phyloP scores from a whole-genome alignment of 805 yeast species.

The Metschnikowia sp. region DNA sequence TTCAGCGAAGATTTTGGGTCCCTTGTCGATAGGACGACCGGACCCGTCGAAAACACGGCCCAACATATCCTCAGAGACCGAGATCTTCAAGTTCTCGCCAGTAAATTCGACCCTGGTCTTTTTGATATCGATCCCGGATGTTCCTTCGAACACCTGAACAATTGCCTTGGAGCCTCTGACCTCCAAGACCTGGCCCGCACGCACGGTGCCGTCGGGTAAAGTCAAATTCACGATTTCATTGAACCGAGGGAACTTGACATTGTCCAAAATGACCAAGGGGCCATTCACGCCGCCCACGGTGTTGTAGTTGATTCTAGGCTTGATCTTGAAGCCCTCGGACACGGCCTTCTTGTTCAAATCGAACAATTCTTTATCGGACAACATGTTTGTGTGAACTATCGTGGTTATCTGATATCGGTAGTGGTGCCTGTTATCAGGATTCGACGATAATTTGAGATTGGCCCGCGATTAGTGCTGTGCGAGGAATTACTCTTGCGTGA shows the following conservation, averaged over 20 bases:
- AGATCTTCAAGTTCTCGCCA: slow-evolving; percentile 87
- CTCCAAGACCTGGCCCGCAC: slow-evolving; percentile 98
- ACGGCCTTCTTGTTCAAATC: slow-evolving; percentile 91
- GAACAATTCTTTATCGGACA: slow-evolving; percentile 44
- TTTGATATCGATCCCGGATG: slow-evolving; percentile 97
- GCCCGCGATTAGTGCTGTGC: slow-evolving; percentile 9
- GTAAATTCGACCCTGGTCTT: slow-evolving; percentile 97
- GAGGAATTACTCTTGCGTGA: slow-evolving; percentile 7
- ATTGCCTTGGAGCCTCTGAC: slow-evolving; percentile 96
- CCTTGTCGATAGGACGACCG: slow-evolving; percentile 97
- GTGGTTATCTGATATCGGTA: not conserved
- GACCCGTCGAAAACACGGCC: slow-evolving; percentile 99
- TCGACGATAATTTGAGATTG: slow-evolving; percentile 18
- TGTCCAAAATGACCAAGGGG: slow-evolving; percentile 75
- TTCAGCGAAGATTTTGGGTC: slow-evolving; percentile 98
- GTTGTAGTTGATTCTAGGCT: slow-evolving; percentile 89
- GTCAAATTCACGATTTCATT: slow-evolving; percentile 97
- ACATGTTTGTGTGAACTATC: slow-evolving; percentile 19
- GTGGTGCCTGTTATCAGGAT: slow-evolving; percentile 12
- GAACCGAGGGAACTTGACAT: slow-evolving; percentile 59
- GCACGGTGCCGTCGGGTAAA: slow-evolving; percentile 87
- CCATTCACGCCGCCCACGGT: slow-evolving; percentile 99
- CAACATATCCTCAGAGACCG: slow-evolving; percentile 94
- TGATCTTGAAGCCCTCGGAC: slow-evolving; percentile 83
- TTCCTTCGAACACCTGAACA: slow-evolving; percentile 99